Evolutionary conservation across 2,329 filamentous ascomycete genomes (phyloP).

Genomic region (Metarhizium sp.): DNA sequence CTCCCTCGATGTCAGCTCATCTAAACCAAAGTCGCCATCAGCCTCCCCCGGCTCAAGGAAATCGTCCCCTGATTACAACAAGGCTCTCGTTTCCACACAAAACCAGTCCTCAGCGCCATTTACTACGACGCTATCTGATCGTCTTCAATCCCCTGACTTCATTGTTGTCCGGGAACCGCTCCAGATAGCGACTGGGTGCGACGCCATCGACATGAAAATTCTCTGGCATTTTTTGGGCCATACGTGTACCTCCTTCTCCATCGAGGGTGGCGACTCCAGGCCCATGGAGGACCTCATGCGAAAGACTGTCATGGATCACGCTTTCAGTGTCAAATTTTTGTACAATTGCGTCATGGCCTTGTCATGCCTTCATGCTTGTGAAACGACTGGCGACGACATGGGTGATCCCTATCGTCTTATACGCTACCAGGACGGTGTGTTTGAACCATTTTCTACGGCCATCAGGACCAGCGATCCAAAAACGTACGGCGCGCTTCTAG

Average conservation of each 20-base stretch:
- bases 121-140: too few species aligned
- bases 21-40: background rate
- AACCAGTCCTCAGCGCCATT: background rate
- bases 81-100: background rate
- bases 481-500: conserved; percentile 40
- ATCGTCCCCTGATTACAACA: conserved; percentile 3
- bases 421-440: conserved; percentile 38
- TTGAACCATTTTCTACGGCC: conserved; percentile 42
- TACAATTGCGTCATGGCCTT: conserved; percentile 46
- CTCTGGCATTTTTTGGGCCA: conserved; percentile 45
- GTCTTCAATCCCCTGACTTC: background rate
- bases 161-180: conserved; percentile 12
- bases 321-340: conserved; percentile 43
- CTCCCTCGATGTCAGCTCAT: conserved; percentile 4
- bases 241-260: conserved; percentile 36
- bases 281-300: conserved; percentile 34
- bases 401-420: conserved; percentile 27
- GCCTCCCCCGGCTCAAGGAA: background rate
- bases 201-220: conserved; percentile 40
- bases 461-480: conserved; percentile 35
- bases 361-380: conserved; percentile 31
- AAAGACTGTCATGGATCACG: conserved; percentile 37
- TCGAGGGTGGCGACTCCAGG: conserved; percentile 24
- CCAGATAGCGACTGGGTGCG: conserved; percentile 5
- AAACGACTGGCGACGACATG: conserved; percentile 3